Conservation (phyloP, 257 asterid species). For the Primulina tabacum region DNA sequence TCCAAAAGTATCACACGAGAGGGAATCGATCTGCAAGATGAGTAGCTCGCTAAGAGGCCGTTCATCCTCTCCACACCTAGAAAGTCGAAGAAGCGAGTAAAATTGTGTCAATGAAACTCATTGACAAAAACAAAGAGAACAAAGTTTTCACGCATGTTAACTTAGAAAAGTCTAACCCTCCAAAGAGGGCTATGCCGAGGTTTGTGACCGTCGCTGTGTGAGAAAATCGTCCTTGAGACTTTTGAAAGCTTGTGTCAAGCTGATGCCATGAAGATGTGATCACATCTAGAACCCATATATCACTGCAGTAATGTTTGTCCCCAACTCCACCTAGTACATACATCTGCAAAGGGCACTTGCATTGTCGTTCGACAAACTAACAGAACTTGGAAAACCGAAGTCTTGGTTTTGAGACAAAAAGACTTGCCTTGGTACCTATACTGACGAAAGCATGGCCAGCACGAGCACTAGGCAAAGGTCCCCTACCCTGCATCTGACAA, state of each 20-base stretch:
- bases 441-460: slow-evolving; percentile 91
- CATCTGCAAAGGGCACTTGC: slow-evolving; percentile 37
- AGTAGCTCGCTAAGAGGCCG: slow-evolving; percentile 79
- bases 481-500: slow-evolving; percentile 51
- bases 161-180: slow-evolving; percentile 56
- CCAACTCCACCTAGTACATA: slow-evolving; percentile 90
- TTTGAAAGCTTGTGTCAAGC: slow-evolving; percentile 48
- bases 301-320: slow-evolving; percentile 71
- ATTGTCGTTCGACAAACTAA: neutral
- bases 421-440: slow-evolving; percentile 78
- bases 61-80: slow-evolving; percentile 97
- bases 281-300: slow-evolving; percentile 76
- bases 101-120: slow-evolving; percentile 6
- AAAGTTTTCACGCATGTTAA: neutral
- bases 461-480: slow-evolving; percentile 68
- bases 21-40: slow-evolving; percentile 51
- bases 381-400: neutral
- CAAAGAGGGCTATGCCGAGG: slow-evolving; percentile 65
- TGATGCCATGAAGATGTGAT: slow-evolving; percentile 60
- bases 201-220: slow-evolving; percentile 70
- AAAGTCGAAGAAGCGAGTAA: slow-evolving; percentile 12
- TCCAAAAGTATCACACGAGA: slow-evolving; percentile 31
- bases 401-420: neutral
- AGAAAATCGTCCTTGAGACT: slow-evolving; percentile 82
- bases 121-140: neutral